Evolutionary conservation across 345 rosid genomes (phyloP).

Genomic region (Noccaea caerulescens): DNA sequence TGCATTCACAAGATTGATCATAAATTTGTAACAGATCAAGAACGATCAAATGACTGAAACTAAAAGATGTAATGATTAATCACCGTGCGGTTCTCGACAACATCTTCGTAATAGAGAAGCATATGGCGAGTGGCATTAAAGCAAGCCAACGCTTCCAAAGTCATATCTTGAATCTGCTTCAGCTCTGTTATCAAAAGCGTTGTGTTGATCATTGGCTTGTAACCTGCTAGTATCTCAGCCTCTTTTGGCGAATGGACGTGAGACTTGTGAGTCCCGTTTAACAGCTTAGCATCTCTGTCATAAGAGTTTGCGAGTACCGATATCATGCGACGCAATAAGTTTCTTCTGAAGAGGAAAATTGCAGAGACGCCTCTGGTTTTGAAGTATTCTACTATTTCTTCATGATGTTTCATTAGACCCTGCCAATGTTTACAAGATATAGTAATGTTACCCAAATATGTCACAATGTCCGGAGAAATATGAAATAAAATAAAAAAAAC

Average conservation of each 20-base stretch:
- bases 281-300: conserved; percentile 70
- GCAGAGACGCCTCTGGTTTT: conserved; percentile 80
- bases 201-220: conserved; percentile 76
- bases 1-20: conserved; percentile 32
- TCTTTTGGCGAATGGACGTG: conserved; percentile 88
- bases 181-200: conserved; percentile 59
- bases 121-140: conserved; percentile 80
- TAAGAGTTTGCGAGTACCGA: conserved; percentile 92
- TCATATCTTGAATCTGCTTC: conserved; percentile 68
- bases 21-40: background rate
- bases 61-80: conserved; percentile 27
- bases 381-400: conserved; percentile 82
- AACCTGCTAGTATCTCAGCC: conserved; percentile 89
- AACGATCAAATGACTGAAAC: background rate
- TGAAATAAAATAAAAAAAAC: background rate
- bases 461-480: background rate
- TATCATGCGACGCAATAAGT: conserved; percentile 84
- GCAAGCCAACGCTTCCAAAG: conserved; percentile 70
- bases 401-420: conserved; percentile 88
- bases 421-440: conserved; percentile 36
- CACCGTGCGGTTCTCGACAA: conserved; percentile 79
- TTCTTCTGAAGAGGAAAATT: conserved; percentile 86
- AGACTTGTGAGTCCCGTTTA: conserved; percentile 96
- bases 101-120: conserved; percentile 82
- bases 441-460: background rate